These are phyloP conservation scores for Rachicladosporium sp. DNA, from an alignment of 2,329 filamentous ascomycete species.

Conservation along the genomic window DNA sequence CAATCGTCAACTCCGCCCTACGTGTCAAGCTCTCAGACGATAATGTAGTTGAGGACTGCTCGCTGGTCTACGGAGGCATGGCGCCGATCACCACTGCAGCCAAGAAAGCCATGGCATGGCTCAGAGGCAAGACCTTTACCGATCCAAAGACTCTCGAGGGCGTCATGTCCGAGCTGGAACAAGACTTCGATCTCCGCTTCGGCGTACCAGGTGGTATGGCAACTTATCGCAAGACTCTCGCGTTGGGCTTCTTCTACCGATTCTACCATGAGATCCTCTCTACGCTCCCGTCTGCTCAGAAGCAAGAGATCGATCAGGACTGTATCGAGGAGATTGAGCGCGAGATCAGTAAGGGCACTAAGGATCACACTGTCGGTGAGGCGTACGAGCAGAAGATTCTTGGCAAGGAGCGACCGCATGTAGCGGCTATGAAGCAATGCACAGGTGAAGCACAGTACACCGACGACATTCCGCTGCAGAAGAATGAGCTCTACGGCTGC, in stretches of 20 bases:
- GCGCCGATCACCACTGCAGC: slow-evolving; percentile 83
- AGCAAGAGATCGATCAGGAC: slow-evolving; percentile 52
- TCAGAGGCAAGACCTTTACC: slow-evolving; percentile 67
- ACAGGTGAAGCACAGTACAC: slow-evolving; percentile 94
- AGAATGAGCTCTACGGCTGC: slow-evolving; percentile 80
- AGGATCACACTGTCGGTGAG: slow-evolving; percentile 61
- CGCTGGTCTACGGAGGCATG: slow-evolving; percentile 90
- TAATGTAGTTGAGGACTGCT: slow-evolving; percentile 59
- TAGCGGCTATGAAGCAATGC: slow-evolving; percentile 85
- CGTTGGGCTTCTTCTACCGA: slow-evolving; percentile 88
- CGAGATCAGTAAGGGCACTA: slow-evolving; percentile 64
- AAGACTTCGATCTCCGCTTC: slow-evolving; percentile 79
- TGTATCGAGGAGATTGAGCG: slow-evolving; percentile 76
- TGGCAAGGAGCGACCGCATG: slow-evolving; percentile 74
- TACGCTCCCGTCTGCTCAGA: slow-evolving; percentile 36
- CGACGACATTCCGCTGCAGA: slow-evolving; percentile 77
- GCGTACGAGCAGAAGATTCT: slow-evolving; percentile 74
- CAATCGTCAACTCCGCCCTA: slow-evolving; percentile 84
- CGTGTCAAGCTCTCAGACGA: slow-evolving; percentile 58
- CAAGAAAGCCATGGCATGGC: slow-evolving; percentile 60
- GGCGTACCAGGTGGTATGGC: slow-evolving; percentile 96
- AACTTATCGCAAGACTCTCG: slow-evolving; percentile 81
- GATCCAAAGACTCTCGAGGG: slow-evolving; percentile 77
- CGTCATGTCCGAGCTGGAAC: slow-evolving; percentile 75
- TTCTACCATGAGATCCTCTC: slow-evolving; percentile 85